Evolutionary conservation across 257 asterid species (phyloP).

Genomic region (Salvia miltiorrhiza): DNA sequence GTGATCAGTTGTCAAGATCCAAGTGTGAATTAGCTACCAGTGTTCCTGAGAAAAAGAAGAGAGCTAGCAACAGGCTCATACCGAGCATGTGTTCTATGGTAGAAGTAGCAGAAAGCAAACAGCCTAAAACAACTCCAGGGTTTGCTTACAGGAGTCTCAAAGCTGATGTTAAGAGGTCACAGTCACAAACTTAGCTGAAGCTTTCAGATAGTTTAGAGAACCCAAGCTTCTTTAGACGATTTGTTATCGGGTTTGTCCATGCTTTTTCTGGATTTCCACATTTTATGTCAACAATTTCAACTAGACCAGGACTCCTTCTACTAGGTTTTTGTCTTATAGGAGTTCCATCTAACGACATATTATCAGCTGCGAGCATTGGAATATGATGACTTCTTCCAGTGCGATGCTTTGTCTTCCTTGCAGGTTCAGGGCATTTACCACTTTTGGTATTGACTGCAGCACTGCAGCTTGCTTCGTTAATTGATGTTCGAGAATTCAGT

Average conservation of each 20-base stretch:
- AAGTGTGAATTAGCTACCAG: slow-evolving; percentile 27
- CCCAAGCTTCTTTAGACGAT: slow-evolving; percentile 60
- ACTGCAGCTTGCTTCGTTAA: slow-evolving; percentile 55
- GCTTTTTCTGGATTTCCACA: slow-evolving; percentile 63
- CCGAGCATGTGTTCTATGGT: slow-evolving; percentile 58
- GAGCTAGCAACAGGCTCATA: slow-evolving; percentile 45
- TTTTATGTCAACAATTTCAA: slow-evolving; percentile 70
- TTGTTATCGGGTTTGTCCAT: slow-evolving; percentile 55
- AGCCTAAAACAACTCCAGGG: not conserved
- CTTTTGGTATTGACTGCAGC: slow-evolving; percentile 15
- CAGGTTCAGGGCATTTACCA: slow-evolving; percentile 30
- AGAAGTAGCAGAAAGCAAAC: slow-evolving; percentile 42
- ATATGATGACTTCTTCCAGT: slow-evolving; percentile 47
- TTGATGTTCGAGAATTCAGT: slow-evolving; percentile 33
- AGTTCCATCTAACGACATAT: slow-evolving; percentile 51
- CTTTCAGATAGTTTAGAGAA: slow-evolving; percentile 65
- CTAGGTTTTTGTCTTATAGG: slow-evolving; percentile 52
- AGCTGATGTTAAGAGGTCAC: slow-evolving; percentile 32
- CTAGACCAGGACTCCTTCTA: slow-evolving; percentile 41
- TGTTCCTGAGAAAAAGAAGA: slow-evolving; percentile 41
- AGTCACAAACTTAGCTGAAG: slow-evolving; percentile 19
- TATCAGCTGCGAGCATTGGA: slow-evolving; percentile 65
- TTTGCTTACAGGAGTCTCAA: slow-evolving; percentile 34
- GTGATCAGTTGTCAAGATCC: slow-evolving; percentile 19
- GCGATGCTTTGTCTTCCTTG: slow-evolving; percentile 46